These are phyloP conservation scores for Dothidotthia symphoricarpi DNA, from an alignment of 2,329 filamentous ascomycete species.

Conservation along the genomic window DNA sequence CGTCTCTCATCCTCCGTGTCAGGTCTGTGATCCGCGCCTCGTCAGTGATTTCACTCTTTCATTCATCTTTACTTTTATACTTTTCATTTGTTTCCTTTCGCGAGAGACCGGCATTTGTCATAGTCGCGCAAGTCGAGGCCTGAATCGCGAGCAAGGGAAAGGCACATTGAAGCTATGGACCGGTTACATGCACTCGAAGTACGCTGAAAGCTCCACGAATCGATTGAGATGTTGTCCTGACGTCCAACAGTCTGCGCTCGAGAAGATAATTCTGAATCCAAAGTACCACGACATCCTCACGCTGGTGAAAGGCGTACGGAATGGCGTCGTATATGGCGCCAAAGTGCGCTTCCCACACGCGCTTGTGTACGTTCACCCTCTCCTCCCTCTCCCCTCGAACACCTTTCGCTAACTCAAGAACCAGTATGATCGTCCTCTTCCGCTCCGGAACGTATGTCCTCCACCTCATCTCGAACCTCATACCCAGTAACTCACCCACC, in stretches of 20 bases:
- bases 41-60: background rate
- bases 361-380: conserved; percentile 62
- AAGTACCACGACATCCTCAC: conserved; percentile 80
- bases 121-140: conserved; percentile 29
- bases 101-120: conserved; percentile 16
- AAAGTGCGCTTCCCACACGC: conserved; percentile 99
- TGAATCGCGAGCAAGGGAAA: conserved; percentile 5
- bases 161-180: conserved; percentile 25
- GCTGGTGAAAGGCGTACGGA: conserved; percentile 88
- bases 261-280: conserved; percentile 77
- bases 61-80: background rate
- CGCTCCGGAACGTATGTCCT: conserved; percentile 76
- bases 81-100: background rate
- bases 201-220: background rate
- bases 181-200: conserved; percentile 36
- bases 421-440: conserved; percentile 93
- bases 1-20: background rate
- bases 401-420: conserved; percentile 4
- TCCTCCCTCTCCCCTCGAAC: background rate
- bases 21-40: conserved; percentile 9
- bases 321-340: conserved; percentile 93
- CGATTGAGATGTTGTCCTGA: conserved; percentile 6
- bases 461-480: background rate
- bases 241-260: conserved; percentile 61
- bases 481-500: conserved; percentile 4